A percentile compares a stretch with the other conserved stretches of the same genome.
These are phyloP conservation scores for Verticillium nubilum DNA, from an alignment of 2,329 filamentous ascomycete genomes.

Conservation along the genomic window DNA sequence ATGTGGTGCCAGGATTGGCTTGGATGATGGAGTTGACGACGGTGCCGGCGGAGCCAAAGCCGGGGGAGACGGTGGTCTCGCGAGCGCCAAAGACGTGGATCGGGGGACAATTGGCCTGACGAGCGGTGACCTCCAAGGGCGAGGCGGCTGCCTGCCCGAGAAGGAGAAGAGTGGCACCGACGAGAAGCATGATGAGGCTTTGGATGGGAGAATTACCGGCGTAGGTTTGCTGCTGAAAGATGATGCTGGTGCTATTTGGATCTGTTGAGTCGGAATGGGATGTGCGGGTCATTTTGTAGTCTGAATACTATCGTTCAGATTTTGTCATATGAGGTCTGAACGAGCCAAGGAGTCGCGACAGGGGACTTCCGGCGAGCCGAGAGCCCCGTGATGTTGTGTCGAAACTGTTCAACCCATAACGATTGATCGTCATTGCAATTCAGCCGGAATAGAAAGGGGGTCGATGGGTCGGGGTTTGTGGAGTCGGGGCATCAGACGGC, in stretches of 20 bases:
- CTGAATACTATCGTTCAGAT: background rate
- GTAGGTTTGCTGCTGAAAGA: background rate
- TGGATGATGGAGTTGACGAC: constrained; percentile 44
- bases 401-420: background rate
- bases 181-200: constrained; percentile 3
- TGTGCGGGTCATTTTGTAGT: background rate
- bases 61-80: constrained; percentile 42
- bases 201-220: background rate
- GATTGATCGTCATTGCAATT: background rate
- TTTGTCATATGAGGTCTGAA: background rate
- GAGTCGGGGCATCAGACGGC: background rate
- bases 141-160: constrained; percentile 3
- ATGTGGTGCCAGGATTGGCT: constrained; percentile 43
- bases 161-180: constrained; percentile 3
- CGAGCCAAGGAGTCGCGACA: background rate
- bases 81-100: constrained; percentile 42
- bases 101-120: constrained; percentile 23
- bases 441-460: background rate
- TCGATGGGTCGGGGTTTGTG: background rate
- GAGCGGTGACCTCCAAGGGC: background rate
- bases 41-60: constrained; percentile 44
- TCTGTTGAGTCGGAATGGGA: background rate
- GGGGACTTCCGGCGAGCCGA: background rate
- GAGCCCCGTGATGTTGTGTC: background rate
- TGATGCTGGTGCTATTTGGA: background rate